These are phyloP conservation scores for Yamadazyma paraphyllophila DNA, from an alignment of 805 yeast genomes.

Conservation along the genomic window DNA sequence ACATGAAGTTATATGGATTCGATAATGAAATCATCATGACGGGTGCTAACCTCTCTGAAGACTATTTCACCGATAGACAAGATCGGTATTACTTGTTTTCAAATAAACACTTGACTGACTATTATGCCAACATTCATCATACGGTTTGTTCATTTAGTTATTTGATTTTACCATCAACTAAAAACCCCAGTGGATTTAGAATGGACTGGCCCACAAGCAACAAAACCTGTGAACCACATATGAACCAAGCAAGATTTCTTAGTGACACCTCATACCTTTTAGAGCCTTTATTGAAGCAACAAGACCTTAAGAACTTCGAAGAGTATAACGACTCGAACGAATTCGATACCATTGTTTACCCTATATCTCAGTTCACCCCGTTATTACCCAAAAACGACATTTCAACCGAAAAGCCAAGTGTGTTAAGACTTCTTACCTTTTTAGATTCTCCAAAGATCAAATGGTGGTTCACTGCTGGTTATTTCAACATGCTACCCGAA, in stretches of 20 bases:
- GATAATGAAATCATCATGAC: conserved; percentile 84
- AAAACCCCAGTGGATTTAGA: conserved; percentile 47
- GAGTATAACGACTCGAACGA: conserved; percentile 33
- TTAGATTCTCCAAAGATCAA: conserved; percentile 52
- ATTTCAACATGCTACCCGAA: conserved; percentile 85
- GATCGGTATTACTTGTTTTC: conserved; percentile 83
- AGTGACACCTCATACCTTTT: conserved; percentile 55
- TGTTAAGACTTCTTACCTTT: conserved; percentile 58
- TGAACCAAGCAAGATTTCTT: conserved; percentile 50
- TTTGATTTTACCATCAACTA: conserved; percentile 47
- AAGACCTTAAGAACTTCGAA: conserved; percentile 28
- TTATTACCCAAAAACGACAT: conserved; percentile 55
- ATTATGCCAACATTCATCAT: conserved; percentile 68
- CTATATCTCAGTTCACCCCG: conserved; percentile 90
- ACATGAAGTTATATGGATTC: conserved; percentile 94
- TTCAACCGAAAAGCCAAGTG: conserved; percentile 80
- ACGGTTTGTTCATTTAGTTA: conserved; percentile 73
- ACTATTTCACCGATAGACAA: conserved; percentile 92
- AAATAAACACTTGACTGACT: conserved; percentile 57
- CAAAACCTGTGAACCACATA: conserved; percentile 63
- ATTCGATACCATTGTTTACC: conserved; percentile 71
- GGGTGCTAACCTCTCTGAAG: conserved; percentile 90
- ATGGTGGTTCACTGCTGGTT: conserved; percentile 95
- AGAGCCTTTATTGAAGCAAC: conserved; percentile 56
- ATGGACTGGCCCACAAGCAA: conserved; percentile 76